Conservation (phyloP, 1,284 basidiomycete species). For the Malassezia slooffiae region DNA sequence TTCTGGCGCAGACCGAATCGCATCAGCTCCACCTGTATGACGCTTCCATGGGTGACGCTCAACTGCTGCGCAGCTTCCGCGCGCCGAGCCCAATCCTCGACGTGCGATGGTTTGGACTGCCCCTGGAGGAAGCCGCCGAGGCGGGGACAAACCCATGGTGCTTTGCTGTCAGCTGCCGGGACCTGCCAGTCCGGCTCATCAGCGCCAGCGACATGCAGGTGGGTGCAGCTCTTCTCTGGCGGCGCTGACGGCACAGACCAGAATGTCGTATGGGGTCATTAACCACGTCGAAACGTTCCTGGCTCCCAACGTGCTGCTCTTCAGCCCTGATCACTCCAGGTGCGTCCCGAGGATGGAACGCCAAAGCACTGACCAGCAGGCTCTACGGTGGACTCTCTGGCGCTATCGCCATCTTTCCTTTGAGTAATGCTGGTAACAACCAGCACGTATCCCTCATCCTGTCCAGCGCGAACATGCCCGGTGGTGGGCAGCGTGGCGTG, state of each 20-base stretch:
- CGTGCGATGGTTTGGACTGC: conserved; percentile 7
- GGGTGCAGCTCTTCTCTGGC: not conserved
- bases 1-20: conserved; percentile 7
- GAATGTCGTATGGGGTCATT: conserved; percentile 5
- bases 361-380: not conserved
- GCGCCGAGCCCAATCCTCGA: conserved; percentile 11
- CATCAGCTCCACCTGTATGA: conserved; percentile 5
- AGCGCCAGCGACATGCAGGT: conserved; percentile 3
- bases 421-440: conserved; percentile 5
- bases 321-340: conserved; percentile 3
- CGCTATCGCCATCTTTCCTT: conserved; percentile 1
- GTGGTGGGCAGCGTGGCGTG: conserved; percentile 6
- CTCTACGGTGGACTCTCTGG: conserved; percentile 6
- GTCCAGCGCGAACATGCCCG: not conserved
- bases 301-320: conserved; percentile 3
- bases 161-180: conserved; percentile 12
- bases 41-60: not conserved
- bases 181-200: conserved; percentile 10
- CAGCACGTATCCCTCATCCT: conserved; percentile 5
- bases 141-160: no score
- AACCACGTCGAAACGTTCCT: conserved; percentile 9
- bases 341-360: not conserved
- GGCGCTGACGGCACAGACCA: not conserved
- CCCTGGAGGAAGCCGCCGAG: no score
- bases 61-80: not conserved